A percentile compares a stretch with the other conserved stretches of the same genome.
These are phyloP conservation scores for Daedalea quercina DNA, from an alignment of 768 basidiomycete genomes.

Conservation along the genomic window DNA sequence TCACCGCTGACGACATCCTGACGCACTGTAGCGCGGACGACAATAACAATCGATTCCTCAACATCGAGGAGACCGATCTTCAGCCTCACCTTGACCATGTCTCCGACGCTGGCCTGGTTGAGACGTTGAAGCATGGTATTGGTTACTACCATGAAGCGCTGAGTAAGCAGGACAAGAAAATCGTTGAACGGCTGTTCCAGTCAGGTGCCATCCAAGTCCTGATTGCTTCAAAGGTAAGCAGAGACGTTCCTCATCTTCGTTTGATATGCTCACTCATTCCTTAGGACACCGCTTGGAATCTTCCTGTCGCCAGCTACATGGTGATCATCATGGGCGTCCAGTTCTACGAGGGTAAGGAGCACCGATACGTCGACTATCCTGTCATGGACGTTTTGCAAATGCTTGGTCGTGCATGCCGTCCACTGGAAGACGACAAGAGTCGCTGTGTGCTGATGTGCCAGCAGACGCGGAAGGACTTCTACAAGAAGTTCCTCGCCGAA, in stretches of 20 bases:
- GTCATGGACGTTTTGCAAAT: constrained; percentile 98
- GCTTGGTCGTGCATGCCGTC: constrained; percentile 98
- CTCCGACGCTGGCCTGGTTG: constrained; percentile 64
- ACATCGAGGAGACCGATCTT: constrained; percentile 76
- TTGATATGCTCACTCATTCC: neutral
- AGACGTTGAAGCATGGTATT: constrained; percentile 83
- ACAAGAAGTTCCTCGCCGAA: constrained; percentile 96
- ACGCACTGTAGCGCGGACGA: constrained; percentile 86
- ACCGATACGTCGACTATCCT: constrained; percentile 96
- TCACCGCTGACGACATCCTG: constrained; percentile 88
- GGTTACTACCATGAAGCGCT: constrained; percentile 96
- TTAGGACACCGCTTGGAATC: constrained; percentile 93
- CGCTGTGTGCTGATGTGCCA: constrained; percentile 97
- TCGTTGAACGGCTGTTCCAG: constrained; percentile 88
- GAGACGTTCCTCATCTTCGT: neutral
- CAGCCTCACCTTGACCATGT: constrained; percentile 86
- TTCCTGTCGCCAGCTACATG: constrained; percentile 94
- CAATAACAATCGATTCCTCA: constrained; percentile 79
- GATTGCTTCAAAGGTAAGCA: constrained; percentile 79
- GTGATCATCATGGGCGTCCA: constrained; percentile 99
- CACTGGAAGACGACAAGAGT: constrained; percentile 79
- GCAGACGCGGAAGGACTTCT: constrained; percentile 96
- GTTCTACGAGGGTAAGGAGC: constrained; percentile 93
- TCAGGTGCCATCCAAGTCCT: constrained; percentile 93
- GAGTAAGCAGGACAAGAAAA: constrained; percentile 85